Conservation (phyloP, 2,329 filamentous ascomycete species). For the Triangularia verruculosa region DNA sequence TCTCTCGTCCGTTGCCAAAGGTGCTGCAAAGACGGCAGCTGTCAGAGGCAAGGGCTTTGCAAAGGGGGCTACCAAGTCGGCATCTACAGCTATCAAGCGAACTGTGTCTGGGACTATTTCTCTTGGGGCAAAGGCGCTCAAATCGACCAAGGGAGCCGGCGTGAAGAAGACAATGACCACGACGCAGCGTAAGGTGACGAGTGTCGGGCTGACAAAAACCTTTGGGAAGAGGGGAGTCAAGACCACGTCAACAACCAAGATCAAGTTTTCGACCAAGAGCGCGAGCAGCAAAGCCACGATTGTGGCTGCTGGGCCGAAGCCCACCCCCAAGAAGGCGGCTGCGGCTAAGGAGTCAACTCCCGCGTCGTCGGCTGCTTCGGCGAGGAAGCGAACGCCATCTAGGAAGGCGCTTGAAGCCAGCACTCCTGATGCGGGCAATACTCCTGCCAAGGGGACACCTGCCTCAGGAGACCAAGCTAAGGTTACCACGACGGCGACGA, state of each 20-base stretch:
- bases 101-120: constrained; percentile 36
- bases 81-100: constrained; percentile 38
- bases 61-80: constrained; percentile 36
- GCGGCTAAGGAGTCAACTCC: background rate
- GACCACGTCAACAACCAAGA: constrained; percentile 9
- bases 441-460: background rate
- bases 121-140: constrained; percentile 14
- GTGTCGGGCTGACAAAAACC: background rate
- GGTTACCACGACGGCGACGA: background rate
- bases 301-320: constrained; percentile 19
- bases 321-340: constrained; percentile 4
- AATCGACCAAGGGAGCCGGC: constrained; percentile 7
- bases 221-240: background rate
- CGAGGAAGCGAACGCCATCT: constrained; percentile 26
- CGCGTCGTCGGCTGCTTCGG: constrained; percentile 11
- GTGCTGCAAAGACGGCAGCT: background rate
- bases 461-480: background rate
- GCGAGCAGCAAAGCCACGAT: constrained; percentile 24
- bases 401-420: constrained; percentile 25
- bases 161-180: constrained; percentile 1
- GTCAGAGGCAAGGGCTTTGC: constrained; percentile 35
- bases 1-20: constrained; percentile 23
- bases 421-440: background rate
- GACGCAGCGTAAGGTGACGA: background rate
- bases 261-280: constrained; percentile 13